Base-by-base conservation (phyloP, 495 filamentous ascomycete species). In the Talaromyces stipitatus region DNA sequence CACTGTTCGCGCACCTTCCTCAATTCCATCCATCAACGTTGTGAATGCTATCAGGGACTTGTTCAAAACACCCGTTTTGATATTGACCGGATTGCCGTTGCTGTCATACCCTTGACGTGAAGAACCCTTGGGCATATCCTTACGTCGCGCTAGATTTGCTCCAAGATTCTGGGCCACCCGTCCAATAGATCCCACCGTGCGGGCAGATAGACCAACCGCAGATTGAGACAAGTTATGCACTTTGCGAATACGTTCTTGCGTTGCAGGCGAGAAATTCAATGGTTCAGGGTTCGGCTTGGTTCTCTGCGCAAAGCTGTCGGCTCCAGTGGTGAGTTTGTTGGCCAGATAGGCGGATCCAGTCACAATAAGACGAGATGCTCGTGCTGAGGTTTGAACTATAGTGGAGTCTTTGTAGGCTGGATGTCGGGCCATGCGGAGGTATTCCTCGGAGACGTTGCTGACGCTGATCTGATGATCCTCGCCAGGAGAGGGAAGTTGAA, bases 1-100 rank as follows among this genome's bases (percentile, higher is more conserved):
- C 46, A 98, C 74, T 58, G 82, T 87, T 30, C 84, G 83, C 0
- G 89, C 87, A 12, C 88, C 85, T 61, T 95, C 82, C 62, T 95
- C 91, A 50, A 97, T 87, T 30, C 92, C 92, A 67, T 98, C 94
- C 29, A 90, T 89, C 45, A 98, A 80, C 0, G 94, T 97, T n/a
- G 85, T 86, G 67, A 97, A 98, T 0, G 94, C 94, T 71, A 98
- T 96, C 76, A 98, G 75, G 32, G 84, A 88, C 72, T 97, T 97
- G 69, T 98, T 97, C 58, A 98, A 67, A 24, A 98, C 72, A 6
- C 94, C 92, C 0, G 94, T 92, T 69, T 96, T 95, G 69, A 90
- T 91, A 12, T 75, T 72, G 16, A 79, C 64, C n/a, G 81, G 78
- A 38, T 82, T 80, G 11, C 83, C 82, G 62, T 88, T 79, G n/a